Percentiles rank a stretch among this genome's conserved stretches.
phyloP scores from a whole-genome alignment of 1,139 yeast species.

The Suhomyces guaymorum region DNA sequence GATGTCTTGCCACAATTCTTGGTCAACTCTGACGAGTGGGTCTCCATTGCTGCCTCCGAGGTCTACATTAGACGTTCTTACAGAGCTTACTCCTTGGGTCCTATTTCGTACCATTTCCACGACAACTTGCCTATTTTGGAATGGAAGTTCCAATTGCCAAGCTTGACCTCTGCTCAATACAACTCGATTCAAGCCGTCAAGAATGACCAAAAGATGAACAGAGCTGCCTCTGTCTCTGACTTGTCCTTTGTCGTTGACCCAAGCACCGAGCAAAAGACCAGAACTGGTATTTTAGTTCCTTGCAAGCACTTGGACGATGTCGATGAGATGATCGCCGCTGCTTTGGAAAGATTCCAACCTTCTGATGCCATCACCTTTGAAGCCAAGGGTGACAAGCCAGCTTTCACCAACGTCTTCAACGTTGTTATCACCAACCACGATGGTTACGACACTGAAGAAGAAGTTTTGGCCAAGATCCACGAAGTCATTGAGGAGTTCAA shows the following conservation, averaged over 20 bases:
- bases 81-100: conserved; percentile 89
- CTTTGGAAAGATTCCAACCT: conserved; percentile 69
- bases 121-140: conserved; percentile 69
- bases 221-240: conserved; percentile 92
- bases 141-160: conserved; percentile 91
- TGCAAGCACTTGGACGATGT: conserved; percentile 84
- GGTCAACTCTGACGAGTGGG: conserved; percentile 80
- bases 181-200: conserved; percentile 60
- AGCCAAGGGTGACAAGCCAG: conserved; percentile 35
- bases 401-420: conserved; percentile 75
- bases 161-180: conserved; percentile 64
- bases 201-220: conserved; percentile 52
- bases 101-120: conserved; percentile 63
- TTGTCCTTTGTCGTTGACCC: conserved; percentile 79
- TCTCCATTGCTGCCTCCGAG: conserved; percentile 94
- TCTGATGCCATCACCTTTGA: conserved; percentile 41
- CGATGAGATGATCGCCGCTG: conserved; percentile 77
- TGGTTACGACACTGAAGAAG: conserved; percentile 72
- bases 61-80: conserved; percentile 95
- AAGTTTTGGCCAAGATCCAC: conserved; percentile 59
- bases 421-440: conserved; percentile 73
- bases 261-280: conserved; percentile 52
- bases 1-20: conserved; percentile 94
- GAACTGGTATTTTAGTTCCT: conserved; percentile 88
- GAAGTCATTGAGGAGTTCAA: conserved; percentile 69